Percentiles rank a stretch among this genome's conserved stretches.
These are phyloP conservation scores for Trichomonascaceae sp. DNA, from an alignment of 1,139 yeast species.

Conservation along the genomic window DNA sequence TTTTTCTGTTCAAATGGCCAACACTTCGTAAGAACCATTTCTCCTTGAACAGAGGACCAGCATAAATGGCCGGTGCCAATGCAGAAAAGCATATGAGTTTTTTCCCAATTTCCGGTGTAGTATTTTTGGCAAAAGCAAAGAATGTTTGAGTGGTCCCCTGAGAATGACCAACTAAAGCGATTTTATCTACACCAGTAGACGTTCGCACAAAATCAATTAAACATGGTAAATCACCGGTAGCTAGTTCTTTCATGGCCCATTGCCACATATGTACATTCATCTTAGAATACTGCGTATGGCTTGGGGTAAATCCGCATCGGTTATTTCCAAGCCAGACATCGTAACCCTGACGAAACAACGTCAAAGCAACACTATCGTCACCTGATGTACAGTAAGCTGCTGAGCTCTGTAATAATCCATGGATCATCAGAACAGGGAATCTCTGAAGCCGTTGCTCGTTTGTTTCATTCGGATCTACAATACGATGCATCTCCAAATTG, in stretches of 20 bases:
- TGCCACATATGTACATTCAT: slow-evolving; percentile 50
- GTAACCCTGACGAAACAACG: slow-evolving; percentile 54
- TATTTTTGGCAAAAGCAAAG: slow-evolving; percentile 42
- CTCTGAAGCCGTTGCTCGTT: slow-evolving; percentile 24
- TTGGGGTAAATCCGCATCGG: slow-evolving; percentile 74
- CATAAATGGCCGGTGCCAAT: slow-evolving; percentile 85
- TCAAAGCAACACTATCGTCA: slow-evolving; percentile 61
- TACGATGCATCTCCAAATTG: slow-evolving; percentile 55
- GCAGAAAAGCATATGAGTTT: slow-evolving; percentile 66
- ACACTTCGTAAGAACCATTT: slow-evolving; percentile 44
- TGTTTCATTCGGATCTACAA: slow-evolving; percentile 46
- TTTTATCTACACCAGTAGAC: slow-evolving; percentile 38
- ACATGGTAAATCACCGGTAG: slow-evolving; percentile 67
- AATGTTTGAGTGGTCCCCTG: slow-evolving; percentile 91
- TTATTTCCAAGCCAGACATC: slow-evolving; percentile 90
- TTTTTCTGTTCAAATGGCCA: slow-evolving; percentile 20
- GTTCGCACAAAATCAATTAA: slow-evolving; percentile 56
- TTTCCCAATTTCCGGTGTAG: slow-evolving; percentile 28
- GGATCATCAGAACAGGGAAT: slow-evolving; percentile 67
- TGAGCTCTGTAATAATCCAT: slow-evolving; percentile 81
- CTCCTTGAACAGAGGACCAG: slow-evolving; percentile 58
- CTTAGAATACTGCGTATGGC: slow-evolving; percentile 43
- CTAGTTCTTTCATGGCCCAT: slow-evolving; percentile 85
- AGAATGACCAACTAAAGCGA: slow-evolving; percentile 74
- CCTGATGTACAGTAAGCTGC: slow-evolving; percentile 83